Conservation (phyloP, 306 rosid genomes). For the Crataegus laevigata region DNA sequence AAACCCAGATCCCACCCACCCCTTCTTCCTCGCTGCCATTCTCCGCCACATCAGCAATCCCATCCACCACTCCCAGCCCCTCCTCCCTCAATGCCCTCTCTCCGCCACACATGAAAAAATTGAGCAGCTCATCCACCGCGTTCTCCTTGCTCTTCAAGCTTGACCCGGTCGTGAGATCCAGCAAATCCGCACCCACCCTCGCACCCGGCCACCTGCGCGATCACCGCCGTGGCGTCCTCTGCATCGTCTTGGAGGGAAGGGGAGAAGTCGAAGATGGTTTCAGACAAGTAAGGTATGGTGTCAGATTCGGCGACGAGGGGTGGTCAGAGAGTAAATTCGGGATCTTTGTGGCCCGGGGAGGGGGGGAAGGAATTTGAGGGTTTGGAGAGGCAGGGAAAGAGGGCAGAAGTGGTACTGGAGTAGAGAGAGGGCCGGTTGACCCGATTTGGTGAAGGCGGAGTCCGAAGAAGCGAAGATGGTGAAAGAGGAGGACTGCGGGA, state of each 20-base stretch:
- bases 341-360: constrained; percentile 56
- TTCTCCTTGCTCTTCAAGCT: constrained; percentile 74
- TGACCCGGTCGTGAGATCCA: constrained; percentile 50
- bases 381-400: constrained; percentile 29
- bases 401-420: constrained; percentile 62
- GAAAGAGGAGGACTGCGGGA: constrained; percentile 43
- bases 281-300: constrained; percentile 51
- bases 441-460: constrained; percentile 46
- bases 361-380: constrained; percentile 48
- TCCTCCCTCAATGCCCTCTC: constrained; percentile 38
- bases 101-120: constrained; percentile 48
- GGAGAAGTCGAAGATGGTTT: constrained; percentile 51
- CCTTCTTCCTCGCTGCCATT: constrained; percentile 14
- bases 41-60: constrained; percentile 49
- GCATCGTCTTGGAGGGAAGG: constrained; percentile 69
- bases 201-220: constrained; percentile 86
- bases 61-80: constrained; percentile 41
- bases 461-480: constrained; percentile 81
- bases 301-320: constrained; percentile 42
- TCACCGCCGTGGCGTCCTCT: constrained; percentile 83
- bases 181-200: constrained; percentile 62
- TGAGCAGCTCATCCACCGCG: constrained; percentile 62
- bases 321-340: constrained; percentile 43
- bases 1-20: no score
- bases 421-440: constrained; percentile 69